phyloP scores from a whole-genome alignment of 495 filamentous ascomycete genomes.

The Lasiosphaeria ovina region DNA sequence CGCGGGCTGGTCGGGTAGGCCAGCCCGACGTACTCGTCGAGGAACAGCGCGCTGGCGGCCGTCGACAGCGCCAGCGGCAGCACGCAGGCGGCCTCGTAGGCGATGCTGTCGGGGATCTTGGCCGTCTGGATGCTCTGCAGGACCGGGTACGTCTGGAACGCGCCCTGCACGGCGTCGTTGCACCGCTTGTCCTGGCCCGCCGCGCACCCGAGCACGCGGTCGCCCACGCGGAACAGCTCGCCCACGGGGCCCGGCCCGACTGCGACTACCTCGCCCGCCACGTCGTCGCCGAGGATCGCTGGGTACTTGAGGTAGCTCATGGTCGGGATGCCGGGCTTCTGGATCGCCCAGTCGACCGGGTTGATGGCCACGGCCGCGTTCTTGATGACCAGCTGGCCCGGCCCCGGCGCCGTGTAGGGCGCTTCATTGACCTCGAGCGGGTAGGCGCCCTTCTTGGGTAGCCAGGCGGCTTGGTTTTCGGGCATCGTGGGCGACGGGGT shows the following conservation, averaged over 20 bases:
- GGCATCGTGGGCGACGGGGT: not conserved
- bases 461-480: slow-evolving; percentile 31
- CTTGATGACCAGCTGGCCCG: slow-evolving; percentile 34
- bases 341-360: slow-evolving; percentile 45
- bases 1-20: slow-evolving; percentile 25
- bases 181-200: slow-evolving; percentile 13
- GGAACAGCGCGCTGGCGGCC: slow-evolving; percentile 46
- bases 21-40: slow-evolving; percentile 35
- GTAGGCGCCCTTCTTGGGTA: slow-evolving; percentile 12
- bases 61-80: slow-evolving; percentile 50
- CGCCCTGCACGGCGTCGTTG: slow-evolving; percentile 13
- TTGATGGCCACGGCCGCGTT: slow-evolving; percentile 41
- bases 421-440: slow-evolving; percentile 34
- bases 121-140: slow-evolving; percentile 27
- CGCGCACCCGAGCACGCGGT: slow-evolving; percentile 38
- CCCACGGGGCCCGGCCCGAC: slow-evolving; percentile 40
- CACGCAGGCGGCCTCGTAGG: slow-evolving; percentile 43
- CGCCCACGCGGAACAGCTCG: slow-evolving; percentile 41
- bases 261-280: slow-evolving; percentile 48
- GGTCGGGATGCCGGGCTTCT: slow-evolving; percentile 27
- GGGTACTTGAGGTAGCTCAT: slow-evolving; percentile 43
- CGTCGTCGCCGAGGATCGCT: slow-evolving; percentile 50
- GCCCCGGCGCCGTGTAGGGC: slow-evolving; percentile 27
- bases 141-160: slow-evolving; percentile 42
- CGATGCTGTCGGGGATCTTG: slow-evolving; percentile 40